Conservation (phyloP, 2,329 filamentous ascomycete species). For the Lasiodiplodia citricola region DNA sequence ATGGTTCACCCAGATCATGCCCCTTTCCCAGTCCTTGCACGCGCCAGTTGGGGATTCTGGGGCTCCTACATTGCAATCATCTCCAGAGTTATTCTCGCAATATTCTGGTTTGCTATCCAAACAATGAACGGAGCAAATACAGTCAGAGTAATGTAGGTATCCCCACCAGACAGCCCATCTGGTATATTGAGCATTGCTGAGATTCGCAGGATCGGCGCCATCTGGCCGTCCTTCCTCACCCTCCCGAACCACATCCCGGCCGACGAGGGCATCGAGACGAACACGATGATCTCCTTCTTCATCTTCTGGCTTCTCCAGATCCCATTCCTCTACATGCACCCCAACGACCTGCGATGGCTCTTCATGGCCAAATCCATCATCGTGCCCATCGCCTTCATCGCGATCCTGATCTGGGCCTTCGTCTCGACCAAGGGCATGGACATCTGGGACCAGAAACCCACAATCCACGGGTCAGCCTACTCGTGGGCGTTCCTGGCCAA, state of each 20-base stretch:
- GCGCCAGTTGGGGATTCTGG: constrained; percentile 64
- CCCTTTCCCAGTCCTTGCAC: constrained; percentile 62
- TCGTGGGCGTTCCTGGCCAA: constrained; percentile 60
- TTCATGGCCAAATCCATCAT: constrained; percentile 55
- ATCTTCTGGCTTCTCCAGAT: constrained; percentile 63
- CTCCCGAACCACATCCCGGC: constrained; percentile 60
- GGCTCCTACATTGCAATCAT: constrained; percentile 62
- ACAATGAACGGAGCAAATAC: constrained; percentile 66
- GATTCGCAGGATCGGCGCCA: constrained; percentile 50
- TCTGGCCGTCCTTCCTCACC: constrained; percentile 62
- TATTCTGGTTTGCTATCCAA: constrained; percentile 71
- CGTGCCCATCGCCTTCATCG: constrained; percentile 65
- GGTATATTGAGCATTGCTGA: neutral
- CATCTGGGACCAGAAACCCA: constrained; percentile 54
- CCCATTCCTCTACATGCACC: constrained; percentile 61
- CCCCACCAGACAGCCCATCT: neutral
- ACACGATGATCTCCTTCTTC: constrained; percentile 63
- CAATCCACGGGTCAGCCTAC: constrained; percentile 56
- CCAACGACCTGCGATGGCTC: constrained; percentile 59
- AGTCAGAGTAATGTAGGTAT: constrained; percentile 50
- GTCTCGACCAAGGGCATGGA: constrained; percentile 59
- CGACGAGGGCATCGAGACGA: constrained; percentile 60
- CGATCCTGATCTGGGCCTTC: constrained; percentile 68
- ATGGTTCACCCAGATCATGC: constrained; percentile 51
- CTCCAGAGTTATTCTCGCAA: constrained; percentile 58